These are phyloP conservation scores for Colletotrichum sp. DNA, from an alignment of 2,329 filamentous ascomycete genomes.

Conservation along the genomic window DNA sequence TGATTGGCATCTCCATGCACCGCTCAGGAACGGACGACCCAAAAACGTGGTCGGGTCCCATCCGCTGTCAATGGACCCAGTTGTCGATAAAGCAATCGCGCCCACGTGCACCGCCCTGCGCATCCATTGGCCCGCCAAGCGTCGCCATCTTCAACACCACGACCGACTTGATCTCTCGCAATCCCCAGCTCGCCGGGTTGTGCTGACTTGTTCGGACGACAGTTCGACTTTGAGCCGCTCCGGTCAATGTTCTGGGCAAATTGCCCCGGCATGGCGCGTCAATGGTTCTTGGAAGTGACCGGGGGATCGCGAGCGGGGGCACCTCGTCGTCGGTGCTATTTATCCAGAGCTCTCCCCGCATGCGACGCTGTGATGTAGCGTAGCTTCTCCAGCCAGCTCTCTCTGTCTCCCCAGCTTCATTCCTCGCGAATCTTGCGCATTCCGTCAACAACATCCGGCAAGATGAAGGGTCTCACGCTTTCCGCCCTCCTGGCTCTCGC, in stretches of 20 bases:
- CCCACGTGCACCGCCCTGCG: slow-evolving; percentile 29
- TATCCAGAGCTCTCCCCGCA: slow-evolving; percentile 11
- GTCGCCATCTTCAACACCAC: not conserved
- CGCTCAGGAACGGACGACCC: not conserved
- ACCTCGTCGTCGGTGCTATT: slow-evolving; percentile 8
- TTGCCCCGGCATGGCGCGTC: slow-evolving; percentile 19
- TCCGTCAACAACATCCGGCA: slow-evolving; percentile 21
- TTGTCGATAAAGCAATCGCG: not conserved
- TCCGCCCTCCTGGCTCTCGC: slow-evolving; percentile 32
- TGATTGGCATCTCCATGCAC: not conserved
- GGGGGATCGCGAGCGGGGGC: not conserved
- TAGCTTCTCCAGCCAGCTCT: not conserved
- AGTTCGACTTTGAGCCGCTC: slow-evolving; percentile 6
- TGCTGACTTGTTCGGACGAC: not conserved
- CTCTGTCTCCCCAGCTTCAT: not conserved
- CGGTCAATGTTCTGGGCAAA: slow-evolving; percentile 8
- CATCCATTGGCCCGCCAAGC: slow-evolving; percentile 30
- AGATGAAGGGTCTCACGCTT: slow-evolving; percentile 37
- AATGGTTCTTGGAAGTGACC: slow-evolving; percentile 1
- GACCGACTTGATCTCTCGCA: not conserved
- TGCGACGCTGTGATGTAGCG: slow-evolving; percentile 4
- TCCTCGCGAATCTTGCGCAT: not conserved
- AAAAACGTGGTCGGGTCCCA: slow-evolving; percentile 5
- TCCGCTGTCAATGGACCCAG: slow-evolving; percentile 5
- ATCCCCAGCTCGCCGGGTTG: not conserved